These are phyloP conservation scores for Austroboletus eburneus DNA, from an alignment of 768 basidiomycete species.

Conservation along the genomic window DNA sequence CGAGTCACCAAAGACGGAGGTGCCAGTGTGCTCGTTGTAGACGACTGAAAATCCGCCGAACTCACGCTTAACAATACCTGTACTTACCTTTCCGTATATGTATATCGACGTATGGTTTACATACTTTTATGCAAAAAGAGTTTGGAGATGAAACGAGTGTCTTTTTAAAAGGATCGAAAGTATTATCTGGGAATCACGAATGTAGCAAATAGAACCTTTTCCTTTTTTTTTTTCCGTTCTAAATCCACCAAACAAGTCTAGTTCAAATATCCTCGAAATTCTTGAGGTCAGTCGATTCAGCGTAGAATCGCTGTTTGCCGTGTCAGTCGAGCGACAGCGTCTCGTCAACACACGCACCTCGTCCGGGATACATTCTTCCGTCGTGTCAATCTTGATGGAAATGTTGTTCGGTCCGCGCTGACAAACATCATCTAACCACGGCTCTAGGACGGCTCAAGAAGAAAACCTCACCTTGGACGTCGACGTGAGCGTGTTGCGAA, in stretches of 20 bases:
- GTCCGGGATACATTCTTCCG: slow-evolving; percentile 46
- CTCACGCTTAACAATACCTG: too few species aligned
- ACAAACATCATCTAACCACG: slow-evolving; percentile 6
- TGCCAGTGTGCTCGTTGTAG: slow-evolving; percentile 47
- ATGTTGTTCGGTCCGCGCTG: slow-evolving; percentile 40
- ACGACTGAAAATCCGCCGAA: slow-evolving; percentile 5
- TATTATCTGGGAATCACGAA: too few species aligned
- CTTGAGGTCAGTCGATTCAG: slow-evolving; percentile 9
- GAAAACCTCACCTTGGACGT: not conserved
- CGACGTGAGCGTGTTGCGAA: not conserved
- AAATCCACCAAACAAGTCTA: too few species aligned
- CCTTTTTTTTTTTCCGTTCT: too few species aligned
- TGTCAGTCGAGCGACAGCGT: not conserved
- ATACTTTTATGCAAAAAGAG: too few species aligned
- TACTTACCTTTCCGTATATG: too few species aligned
- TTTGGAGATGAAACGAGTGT: too few species aligned
- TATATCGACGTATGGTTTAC: too few species aligned
- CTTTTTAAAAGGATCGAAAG: too few species aligned
- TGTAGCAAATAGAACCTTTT: too few species aligned
- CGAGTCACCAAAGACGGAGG: slow-evolving; percentile 65
- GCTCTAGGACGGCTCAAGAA: not conserved
- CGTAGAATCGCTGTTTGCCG: not conserved
- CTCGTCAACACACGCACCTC: slow-evolving; percentile 15
- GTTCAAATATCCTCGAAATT: slow-evolving; percentile 4
- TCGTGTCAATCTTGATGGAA: too few species aligned